Evolutionary conservation across 2,329 filamentous ascomycete genomes (phyloP).

Genomic region (Exserohilum rostratum): DNA sequence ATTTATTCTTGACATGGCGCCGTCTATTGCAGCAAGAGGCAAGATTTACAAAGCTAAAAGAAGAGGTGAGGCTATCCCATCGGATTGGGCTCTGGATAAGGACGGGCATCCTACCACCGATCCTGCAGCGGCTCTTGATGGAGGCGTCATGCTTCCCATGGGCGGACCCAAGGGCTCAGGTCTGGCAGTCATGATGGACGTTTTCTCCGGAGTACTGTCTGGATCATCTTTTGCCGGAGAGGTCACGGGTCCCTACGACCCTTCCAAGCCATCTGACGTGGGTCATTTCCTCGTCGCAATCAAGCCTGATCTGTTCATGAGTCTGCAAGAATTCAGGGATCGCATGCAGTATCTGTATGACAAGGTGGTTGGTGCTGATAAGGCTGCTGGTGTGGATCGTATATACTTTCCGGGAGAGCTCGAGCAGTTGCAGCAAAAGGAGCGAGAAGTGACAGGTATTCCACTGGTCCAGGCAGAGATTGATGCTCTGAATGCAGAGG

Average conservation of each 20-base stretch:
- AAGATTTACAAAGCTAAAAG: conserved; percentile 74
- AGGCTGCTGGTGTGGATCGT: conserved; percentile 59
- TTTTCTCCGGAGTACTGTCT: conserved; percentile 79
- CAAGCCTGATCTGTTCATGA: conserved; percentile 77
- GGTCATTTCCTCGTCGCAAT: conserved; percentile 71
- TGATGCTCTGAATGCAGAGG: conserved; percentile 56
- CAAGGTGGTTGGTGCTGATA: conserved; percentile 59
- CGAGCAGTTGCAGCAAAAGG: conserved; percentile 17
- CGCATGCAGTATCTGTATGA: conserved; percentile 65
- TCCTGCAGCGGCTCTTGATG: conserved; percentile 68
- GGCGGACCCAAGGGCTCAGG: conserved; percentile 82
- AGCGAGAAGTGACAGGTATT: conserved; percentile 52
- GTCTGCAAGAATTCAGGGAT: conserved; percentile 69
- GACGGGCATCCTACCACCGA: conserved; percentile 73
- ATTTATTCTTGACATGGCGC: conserved; percentile 78
- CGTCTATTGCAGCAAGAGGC: conserved; percentile 69
- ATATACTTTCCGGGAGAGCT: conserved; percentile 61
- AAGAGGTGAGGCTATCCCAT: conserved; percentile 70
- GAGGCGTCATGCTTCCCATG: conserved; percentile 78
- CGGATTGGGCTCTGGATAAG: conserved; percentile 75
- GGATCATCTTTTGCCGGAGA: conserved; percentile 79
- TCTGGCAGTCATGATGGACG: conserved; percentile 84
- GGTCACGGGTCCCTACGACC: conserved; percentile 78
- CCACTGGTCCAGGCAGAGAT: conserved; percentile 57
- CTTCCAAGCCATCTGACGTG: conserved; percentile 70